Base-by-base conservation (phyloP, 164 flowering plant species). In the Buxus sempervirens region DNA sequence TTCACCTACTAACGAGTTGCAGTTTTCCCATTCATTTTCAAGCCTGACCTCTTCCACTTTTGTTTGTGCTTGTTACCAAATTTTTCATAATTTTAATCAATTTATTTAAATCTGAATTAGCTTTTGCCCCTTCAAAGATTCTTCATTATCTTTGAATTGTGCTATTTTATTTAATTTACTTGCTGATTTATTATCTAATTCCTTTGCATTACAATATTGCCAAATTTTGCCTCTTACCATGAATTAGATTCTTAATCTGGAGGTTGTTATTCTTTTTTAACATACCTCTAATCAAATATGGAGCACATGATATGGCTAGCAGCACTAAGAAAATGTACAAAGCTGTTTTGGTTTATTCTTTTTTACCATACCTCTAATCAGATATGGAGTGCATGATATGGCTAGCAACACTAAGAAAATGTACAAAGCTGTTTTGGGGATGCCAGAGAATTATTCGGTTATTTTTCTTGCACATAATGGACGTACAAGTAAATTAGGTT, bases 381-480 rank as follows among this genome's bases (percentile, higher is more conserved):
- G 98, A 72, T 91, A 87, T 86, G 94, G 91, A 64, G 76, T 93
- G 41, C 38, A 71, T 49, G 78, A 85, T 77, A 87, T 88, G 93
- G 82, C 81, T 51, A 85, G 41, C 77, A 94, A 97, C 73, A 85
- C 90, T 58, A 84, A 78, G 70, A 86, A 82, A 74, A 91, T 94
- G 61, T 84, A 71, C 66, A 38, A 78, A 66, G 85, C 87, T 68
- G 96, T 90, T 63, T 15, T 65, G 23, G 81, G 87, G 65, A 78
- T 85, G 32, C 98, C 97, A n/a, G 80, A 80, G 64, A 88, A 82
- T 66, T 84, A 86, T 77, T 73, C 81, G n/a, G 21, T 88, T 64
- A 72, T 94, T 72, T 56, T 94, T 65, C 97, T 91, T 72, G 96
- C 91, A n/a, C 98, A 94, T 66, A 94, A 91, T 79, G 98, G 98